These are phyloP conservation scores for Barnettozyma sucrosica DNA, from an alignment of 805 yeast species.

Conservation along the genomic window DNA sequence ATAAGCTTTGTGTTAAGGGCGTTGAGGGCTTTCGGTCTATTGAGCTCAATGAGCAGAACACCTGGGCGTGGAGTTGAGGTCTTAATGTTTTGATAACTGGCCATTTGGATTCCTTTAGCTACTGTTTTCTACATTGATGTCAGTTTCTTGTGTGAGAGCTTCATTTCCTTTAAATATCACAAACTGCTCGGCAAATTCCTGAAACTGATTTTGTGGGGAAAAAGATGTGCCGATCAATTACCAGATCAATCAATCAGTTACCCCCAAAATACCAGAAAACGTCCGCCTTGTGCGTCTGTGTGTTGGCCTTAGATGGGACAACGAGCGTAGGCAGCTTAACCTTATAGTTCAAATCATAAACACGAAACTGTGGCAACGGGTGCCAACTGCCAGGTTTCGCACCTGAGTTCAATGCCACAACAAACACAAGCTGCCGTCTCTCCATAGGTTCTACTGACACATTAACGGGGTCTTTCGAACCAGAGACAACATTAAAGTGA, in stretches of 20 bases:
- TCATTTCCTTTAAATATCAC: no score
- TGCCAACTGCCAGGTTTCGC: constrained; percentile 16
- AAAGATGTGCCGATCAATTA: no score
- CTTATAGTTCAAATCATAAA: constrained; percentile 63
- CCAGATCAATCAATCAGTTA: no score
- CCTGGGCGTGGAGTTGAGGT: constrained; percentile 21
- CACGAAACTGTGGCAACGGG: constrained; percentile 55
- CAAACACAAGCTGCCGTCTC: constrained; percentile 37
- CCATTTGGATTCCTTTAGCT: constrained; percentile 5
- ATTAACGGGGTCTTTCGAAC: constrained; percentile 26
- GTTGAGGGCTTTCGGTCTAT: constrained; percentile 26
- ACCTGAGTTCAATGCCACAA: constrained; percentile 15
- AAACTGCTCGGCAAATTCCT: no score
- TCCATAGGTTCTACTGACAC: constrained; percentile 53
- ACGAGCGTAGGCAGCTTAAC: constrained; percentile 51
- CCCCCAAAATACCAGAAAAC: constrained; percentile 6
- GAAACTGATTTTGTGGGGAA: no score
- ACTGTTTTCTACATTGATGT: no score
- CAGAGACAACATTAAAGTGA: constrained; percentile 29
- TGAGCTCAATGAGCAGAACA: constrained; percentile 21
- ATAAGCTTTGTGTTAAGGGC: constrained; percentile 19
- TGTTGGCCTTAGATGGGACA: constrained; percentile 27
- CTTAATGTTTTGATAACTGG: constrained; percentile 16
- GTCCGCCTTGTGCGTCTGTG: constrained; percentile 27
- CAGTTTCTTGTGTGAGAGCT: no score